These are phyloP conservation scores for Hibiscus trionum DNA, from an alignment of 345 rosid species.

Conservation along the genomic window DNA sequence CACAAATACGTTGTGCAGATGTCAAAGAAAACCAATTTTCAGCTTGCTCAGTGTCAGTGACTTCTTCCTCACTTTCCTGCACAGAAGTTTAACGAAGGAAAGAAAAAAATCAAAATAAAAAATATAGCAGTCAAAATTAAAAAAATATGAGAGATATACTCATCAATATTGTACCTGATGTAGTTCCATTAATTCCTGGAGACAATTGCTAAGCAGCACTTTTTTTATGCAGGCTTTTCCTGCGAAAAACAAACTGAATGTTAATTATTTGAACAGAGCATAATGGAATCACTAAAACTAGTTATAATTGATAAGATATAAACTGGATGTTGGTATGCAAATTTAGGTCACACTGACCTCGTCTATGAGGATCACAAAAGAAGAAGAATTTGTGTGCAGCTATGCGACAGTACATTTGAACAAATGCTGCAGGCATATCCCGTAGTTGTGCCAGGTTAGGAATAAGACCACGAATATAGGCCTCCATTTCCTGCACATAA, in stretches of 20 bases:
- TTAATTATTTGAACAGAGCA: constrained; percentile 10
- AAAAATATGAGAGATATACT: not conserved
- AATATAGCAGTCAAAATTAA: not conserved
- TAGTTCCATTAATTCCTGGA: constrained; percentile 98
- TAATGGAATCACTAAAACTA: not conserved
- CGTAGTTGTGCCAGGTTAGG: constrained; percentile 94
- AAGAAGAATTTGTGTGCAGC: constrained; percentile 98
- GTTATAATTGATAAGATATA: not conserved
- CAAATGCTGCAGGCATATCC: constrained; percentile 84
- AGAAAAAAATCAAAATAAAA: not conserved
- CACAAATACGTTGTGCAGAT: constrained; percentile 96
- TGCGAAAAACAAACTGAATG: constrained; percentile 22
- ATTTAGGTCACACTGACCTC: constrained; percentile 46
- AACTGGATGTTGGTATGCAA: not conserved
- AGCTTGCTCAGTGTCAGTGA: constrained; percentile 95
- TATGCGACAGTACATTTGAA: constrained; percentile 88
- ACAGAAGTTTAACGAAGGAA: constrained; percentile 6
- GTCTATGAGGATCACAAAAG: constrained; percentile 96
- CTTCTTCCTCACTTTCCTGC: constrained; percentile 98
- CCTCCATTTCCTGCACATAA: constrained; percentile 81
- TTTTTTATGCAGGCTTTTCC: constrained; percentile 97
- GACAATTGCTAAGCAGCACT: constrained; percentile 93
- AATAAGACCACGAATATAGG: constrained; percentile 84
- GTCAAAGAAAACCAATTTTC: constrained; percentile 99
- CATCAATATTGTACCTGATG: constrained; percentile 61